phyloP scores from a whole-genome alignment of 2,329 filamentous ascomycete species.

The Claviceps sp. region DNA sequence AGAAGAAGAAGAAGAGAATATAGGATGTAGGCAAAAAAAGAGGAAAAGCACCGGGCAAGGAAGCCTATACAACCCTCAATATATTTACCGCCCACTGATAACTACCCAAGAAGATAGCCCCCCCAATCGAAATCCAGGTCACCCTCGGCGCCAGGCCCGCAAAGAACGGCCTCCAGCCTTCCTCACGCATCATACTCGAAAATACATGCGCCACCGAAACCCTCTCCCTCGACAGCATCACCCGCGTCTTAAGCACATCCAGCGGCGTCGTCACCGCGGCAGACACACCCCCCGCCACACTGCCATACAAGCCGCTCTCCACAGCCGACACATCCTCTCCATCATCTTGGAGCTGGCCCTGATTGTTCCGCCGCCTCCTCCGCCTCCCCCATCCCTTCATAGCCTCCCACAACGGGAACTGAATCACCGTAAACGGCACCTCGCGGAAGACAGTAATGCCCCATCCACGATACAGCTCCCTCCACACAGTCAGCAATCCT shows the following conservation, averaged over 20 bases:
- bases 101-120: slow-evolving; percentile 85
- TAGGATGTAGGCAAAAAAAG: too few relatives aligned
- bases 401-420: slow-evolving; percentile 93
- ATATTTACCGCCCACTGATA: slow-evolving; percentile 82
- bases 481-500: slow-evolving; percentile 49
- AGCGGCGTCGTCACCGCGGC: slow-evolving; percentile 83
- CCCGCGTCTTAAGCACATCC: slow-evolving; percentile 90
- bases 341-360: slow-evolving; percentile 7
- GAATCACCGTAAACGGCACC: slow-evolving; percentile 92
- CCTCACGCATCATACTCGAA: slow-evolving; percentile 47
- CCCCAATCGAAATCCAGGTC: slow-evolving; percentile 89
- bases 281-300: slow-evolving; percentile 68
- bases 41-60: neutral
- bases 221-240: slow-evolving; percentile 74
- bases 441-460: slow-evolving; percentile 87
- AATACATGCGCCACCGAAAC: slow-evolving; percentile 48
- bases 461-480: slow-evolving; percentile 84
- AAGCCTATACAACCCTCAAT: slow-evolving; percentile 24
- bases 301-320: slow-evolving; percentile 78
- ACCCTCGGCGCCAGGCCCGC: slow-evolving; percentile 68
- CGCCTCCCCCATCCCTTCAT: slow-evolving; percentile 55
- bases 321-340: slow-evolving; percentile 44
- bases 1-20: neutral
- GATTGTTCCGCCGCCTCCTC: slow-evolving; percentile 12
- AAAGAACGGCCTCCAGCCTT: slow-evolving; percentile 58